phyloP scores from a whole-genome alignment of 176 grass and related monocot species.

The Zizania latifolia region DNA sequence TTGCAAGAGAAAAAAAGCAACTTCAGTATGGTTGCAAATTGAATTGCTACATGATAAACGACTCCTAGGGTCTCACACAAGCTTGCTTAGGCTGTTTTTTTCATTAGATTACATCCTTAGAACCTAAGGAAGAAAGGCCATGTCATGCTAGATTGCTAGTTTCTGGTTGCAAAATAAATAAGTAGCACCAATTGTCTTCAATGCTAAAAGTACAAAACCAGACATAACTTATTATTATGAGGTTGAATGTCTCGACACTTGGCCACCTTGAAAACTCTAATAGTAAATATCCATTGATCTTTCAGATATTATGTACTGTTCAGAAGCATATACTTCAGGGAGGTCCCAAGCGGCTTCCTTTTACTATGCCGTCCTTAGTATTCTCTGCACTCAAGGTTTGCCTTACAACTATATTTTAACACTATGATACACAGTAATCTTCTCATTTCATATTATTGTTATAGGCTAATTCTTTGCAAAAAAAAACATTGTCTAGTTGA shows the following conservation, averaged over 20 bases:
- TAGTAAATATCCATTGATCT: conserved; percentile 27
- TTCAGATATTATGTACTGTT: conserved; percentile 92
- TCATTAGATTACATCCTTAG: not conserved
- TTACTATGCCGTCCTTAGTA: conserved; percentile 75
- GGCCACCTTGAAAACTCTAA: conserved; percentile 16
- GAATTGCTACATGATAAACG: too few relatives aligned
- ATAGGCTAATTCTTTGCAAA: not conserved
- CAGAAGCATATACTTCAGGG: conserved; percentile 95
- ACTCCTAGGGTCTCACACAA: too few relatives aligned
- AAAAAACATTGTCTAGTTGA: too few relatives aligned
- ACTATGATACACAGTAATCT: not conserved
- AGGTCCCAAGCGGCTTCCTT: conserved; percentile 82
- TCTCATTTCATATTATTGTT: not conserved
- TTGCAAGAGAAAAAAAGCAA: too few relatives aligned
- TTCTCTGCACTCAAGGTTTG: conserved; percentile 91
- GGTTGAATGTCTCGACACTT: conserved; percentile 8
- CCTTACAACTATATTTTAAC: conserved; percentile 15
- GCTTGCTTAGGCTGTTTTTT: too few relatives aligned
- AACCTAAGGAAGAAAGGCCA: not conserved
- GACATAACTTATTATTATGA: too few relatives aligned
- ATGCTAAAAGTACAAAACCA: not conserved
- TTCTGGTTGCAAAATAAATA: not conserved
- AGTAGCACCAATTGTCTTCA: not conserved
- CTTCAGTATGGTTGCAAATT: too few relatives aligned
- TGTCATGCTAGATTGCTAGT: not conserved